Evolutionary conservation across 148 eudicot species (phyloP).

Genomic region (Polygonum maritimum): DNA sequence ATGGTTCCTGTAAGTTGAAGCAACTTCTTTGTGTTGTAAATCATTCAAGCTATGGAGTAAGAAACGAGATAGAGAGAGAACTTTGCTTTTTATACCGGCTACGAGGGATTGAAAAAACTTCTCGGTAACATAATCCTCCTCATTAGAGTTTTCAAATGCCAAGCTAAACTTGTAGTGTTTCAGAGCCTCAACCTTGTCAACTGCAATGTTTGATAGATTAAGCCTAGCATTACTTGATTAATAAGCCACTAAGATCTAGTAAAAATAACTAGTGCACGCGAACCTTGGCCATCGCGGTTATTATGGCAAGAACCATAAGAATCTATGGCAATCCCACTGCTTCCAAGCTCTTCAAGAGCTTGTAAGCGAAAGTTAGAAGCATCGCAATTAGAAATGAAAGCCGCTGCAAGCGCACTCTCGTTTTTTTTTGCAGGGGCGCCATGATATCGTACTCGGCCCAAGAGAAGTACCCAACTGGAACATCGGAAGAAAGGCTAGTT

Average conservation of each 20-base stretch:
- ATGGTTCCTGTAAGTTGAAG: constrained; percentile 42
- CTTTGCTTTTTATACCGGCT: constrained; percentile 48
- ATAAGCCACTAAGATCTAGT: background rate
- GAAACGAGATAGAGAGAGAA: background rate
- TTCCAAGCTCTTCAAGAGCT: constrained; percentile 87
- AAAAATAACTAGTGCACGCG: background rate
- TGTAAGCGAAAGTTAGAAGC: constrained; percentile 85
- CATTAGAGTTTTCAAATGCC: constrained; percentile 96
- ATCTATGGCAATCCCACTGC: constrained; percentile 52
- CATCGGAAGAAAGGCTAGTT: constrained; percentile 97
- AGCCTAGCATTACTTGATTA: background rate
- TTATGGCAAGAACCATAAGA: constrained; percentile 94
- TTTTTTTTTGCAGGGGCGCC: constrained; percentile 86
- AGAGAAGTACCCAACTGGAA: constrained; percentile 95
- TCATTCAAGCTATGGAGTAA: too few relatives aligned
- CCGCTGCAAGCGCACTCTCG: constrained; percentile 84
- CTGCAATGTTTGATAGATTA: constrained; percentile 29
- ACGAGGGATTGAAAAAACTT: constrained; percentile 96
- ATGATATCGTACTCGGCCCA: constrained; percentile 99
- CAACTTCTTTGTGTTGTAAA: background rate
- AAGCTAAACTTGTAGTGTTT: constrained; percentile 85
- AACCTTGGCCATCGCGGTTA: constrained; percentile 76
- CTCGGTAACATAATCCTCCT: constrained; percentile 96
- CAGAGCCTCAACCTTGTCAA: constrained; percentile 75
- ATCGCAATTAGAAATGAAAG: constrained; percentile 93